Evolutionary conservation across 73 alveolate species (phyloP).

Genomic region (Effrenium voratum): DNA sequence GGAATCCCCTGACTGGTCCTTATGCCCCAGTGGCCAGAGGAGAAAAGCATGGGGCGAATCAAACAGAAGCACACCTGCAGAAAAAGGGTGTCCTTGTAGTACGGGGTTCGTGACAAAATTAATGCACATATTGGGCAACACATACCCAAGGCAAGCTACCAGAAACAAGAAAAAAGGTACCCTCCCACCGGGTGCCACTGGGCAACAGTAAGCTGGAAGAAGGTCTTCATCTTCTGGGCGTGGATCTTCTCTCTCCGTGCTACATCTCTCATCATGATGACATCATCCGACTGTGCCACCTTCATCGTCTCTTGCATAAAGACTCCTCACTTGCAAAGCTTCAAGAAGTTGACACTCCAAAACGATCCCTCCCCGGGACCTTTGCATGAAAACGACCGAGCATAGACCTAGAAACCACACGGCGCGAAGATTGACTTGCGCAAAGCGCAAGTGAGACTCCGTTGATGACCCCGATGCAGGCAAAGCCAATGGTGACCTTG

Average conservation of each 20-base stretch:
- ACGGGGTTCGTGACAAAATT: too few relatives aligned
- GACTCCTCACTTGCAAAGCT: too few relatives aligned
- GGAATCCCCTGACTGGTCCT: slow-evolving; percentile 59
- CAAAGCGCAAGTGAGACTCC: neutral
- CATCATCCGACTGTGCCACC: slow-evolving; percentile 86
- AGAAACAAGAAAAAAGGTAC: neutral
- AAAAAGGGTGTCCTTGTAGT: too few relatives aligned
- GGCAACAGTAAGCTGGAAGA: slow-evolving; percentile 63
- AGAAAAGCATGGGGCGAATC: too few relatives aligned
- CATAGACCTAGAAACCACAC: neutral
- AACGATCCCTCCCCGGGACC: too few relatives aligned
- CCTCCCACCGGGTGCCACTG: neutral
- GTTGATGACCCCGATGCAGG: slow-evolving; percentile 45
- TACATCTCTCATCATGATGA: slow-evolving; percentile 91
- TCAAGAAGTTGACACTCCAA: too few relatives aligned
- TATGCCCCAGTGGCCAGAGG: too few relatives aligned
- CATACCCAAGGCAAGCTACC: too few relatives aligned
- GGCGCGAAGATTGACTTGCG: neutral
- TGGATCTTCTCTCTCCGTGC: slow-evolving; percentile 76
- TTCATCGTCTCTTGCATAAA: slow-evolving; percentile 84
- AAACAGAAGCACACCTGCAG: too few relatives aligned
- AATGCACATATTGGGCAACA: too few relatives aligned
- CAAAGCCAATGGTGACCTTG: slow-evolving; percentile 86
- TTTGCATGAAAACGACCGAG: too few relatives aligned
- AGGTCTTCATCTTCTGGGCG: slow-evolving; percentile 62